Evolutionary conservation across 2,329 filamentous ascomycete species (phyloP).

Genomic region (Arthrobotrys sphaeroides): DNA sequence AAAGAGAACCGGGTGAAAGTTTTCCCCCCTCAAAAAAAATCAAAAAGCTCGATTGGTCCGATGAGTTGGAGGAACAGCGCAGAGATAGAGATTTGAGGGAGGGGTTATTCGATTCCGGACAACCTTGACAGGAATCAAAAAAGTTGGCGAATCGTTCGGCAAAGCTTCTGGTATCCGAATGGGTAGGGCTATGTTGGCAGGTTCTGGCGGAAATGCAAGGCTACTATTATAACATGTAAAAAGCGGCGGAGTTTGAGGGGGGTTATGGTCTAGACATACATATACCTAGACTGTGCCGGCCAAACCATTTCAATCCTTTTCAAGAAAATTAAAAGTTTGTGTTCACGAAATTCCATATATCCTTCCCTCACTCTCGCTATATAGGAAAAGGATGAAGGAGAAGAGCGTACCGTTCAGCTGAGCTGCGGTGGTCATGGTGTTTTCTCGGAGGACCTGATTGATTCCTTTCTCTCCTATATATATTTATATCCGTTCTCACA

Average conservation of each 20-base stretch:
- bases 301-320: not conserved
- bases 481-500: conserved; percentile 17
- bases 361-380: not conserved
- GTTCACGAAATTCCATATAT: not conserved
- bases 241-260: no score
- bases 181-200: not conserved
- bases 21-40: not conserved
- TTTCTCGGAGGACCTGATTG: conserved; percentile 51
- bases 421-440: conserved; percentile 43
- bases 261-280: conserved; percentile 5
- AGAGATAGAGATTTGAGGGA: no score
- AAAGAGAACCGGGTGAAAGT: not conserved
- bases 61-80: conserved; percentile 3
- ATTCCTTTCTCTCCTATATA: conserved; percentile 47
- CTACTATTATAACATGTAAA: no score
- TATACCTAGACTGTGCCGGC: conserved; percentile 17
- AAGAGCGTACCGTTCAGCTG: conserved; percentile 43
- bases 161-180: not conserved
- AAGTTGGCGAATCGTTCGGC: conserved; percentile 36
- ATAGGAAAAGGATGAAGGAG: conserved; percentile 20
- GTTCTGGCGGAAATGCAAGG: conserved; percentile 3
- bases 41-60: conserved; percentile 10
- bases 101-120: no score
- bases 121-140: not conserved
- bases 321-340: no score